These are phyloP conservation scores for Gynostemma pentaphyllum DNA, from an alignment of 306 rosid species.

Conservation along the genomic window DNA sequence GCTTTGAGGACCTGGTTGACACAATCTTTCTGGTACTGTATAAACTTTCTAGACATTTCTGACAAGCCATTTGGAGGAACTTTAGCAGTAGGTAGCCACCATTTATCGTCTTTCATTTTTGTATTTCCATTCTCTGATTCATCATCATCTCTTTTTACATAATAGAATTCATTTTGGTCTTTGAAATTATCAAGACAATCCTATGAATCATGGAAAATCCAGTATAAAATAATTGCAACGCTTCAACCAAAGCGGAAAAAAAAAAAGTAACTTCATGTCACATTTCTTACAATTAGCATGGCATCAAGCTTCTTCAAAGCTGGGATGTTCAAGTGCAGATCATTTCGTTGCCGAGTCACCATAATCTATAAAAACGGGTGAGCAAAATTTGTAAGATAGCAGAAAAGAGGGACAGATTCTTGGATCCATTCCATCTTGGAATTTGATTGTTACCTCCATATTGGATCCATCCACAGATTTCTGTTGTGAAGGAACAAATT, in stretches of 20 bases:
- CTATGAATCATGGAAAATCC: slow-evolving; percentile 24
- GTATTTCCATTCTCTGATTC: slow-evolving; percentile 37
- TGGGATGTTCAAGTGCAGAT: slow-evolving; percentile 89
- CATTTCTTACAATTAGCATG: slow-evolving; percentile 67
- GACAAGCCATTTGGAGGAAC: slow-evolving; percentile 78
- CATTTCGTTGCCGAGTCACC: slow-evolving; percentile 85
- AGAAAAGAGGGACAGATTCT: not conserved
- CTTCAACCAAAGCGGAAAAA: not conserved
- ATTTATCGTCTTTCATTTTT: slow-evolving; percentile 59
- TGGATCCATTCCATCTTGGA: not conserved
- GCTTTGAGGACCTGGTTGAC: slow-evolving; percentile 98
- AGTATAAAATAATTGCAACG: not conserved
- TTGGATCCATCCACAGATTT: slow-evolving; percentile 58
- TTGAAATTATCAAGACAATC: slow-evolving; percentile 79
- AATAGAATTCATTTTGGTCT: slow-evolving; percentile 65
- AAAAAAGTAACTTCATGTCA: not conserved
- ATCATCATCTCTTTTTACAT: slow-evolving; percentile 55
- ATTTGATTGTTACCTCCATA: slow-evolving; percentile 63
- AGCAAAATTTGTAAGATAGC: not conserved
- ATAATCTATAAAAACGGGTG: slow-evolving; percentile 48
- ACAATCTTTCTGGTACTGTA: slow-evolving; percentile 91
- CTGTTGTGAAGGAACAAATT: slow-evolving; percentile 85
- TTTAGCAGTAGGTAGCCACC: slow-evolving; percentile 93
- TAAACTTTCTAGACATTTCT: slow-evolving; percentile 63
- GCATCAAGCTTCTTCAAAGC: slow-evolving; percentile 83